Conservation (phyloP, 148 eudicot genomes). For the Rhododendron mucronatum region DNA sequence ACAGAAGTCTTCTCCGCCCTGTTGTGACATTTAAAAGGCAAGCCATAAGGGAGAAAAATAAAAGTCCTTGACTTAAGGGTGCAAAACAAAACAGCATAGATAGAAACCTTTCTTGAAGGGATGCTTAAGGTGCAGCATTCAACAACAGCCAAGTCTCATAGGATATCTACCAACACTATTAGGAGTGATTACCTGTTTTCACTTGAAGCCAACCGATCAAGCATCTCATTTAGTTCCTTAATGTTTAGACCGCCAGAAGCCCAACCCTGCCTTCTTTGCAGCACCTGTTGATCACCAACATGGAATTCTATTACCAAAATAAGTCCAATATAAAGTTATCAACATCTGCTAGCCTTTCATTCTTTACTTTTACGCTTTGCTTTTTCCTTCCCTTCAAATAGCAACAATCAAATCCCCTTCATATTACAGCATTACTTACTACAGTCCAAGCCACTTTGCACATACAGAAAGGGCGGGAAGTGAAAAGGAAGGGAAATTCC, state of each 20-base stretch:
- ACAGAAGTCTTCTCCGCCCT: constrained; percentile 60
- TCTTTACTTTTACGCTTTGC: not conserved
- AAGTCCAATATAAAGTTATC: not conserved
- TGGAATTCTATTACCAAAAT: not conserved
- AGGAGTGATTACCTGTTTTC: constrained; percentile 40
- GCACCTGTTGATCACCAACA: constrained; percentile 35
- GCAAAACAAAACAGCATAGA: not conserved
- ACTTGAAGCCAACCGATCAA: constrained; percentile 71
- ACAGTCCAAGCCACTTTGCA: no score
- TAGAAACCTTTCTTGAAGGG: not conserved
- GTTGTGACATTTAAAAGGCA: constrained; percentile 12
- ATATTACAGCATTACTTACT: no score
- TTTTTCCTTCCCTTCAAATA: not conserved
- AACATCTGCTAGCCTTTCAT: not conserved
- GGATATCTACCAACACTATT: not conserved
- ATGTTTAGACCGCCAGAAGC: constrained; percentile 68
- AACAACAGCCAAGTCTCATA: not conserved
- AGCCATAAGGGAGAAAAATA: not conserved
- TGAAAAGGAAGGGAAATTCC: not conserved
- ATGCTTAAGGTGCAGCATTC: not conserved
- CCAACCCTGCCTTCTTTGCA: constrained; percentile 71
- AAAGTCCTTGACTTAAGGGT: no score
- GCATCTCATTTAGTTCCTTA: constrained; percentile 54
- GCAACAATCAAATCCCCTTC: not conserved
- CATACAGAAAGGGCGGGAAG: no score